Conservation (phyloP, 2,329 filamentous ascomycete genomes). For the Aspergillus ustus region DNA sequence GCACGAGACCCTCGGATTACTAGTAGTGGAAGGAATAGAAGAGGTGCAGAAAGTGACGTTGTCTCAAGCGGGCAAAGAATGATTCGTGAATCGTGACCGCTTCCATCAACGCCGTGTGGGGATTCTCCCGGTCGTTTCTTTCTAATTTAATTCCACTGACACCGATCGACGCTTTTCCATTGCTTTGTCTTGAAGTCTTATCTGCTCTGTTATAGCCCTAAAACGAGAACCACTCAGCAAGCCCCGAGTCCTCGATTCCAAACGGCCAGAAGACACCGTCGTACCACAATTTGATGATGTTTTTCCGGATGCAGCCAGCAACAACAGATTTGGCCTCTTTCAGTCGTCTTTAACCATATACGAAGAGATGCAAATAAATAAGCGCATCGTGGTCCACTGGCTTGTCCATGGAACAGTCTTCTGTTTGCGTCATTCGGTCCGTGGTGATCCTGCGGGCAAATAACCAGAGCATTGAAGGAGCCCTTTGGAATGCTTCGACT, state of each 20-base stretch:
- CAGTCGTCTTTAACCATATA: background rate
- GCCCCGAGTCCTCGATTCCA: background rate
- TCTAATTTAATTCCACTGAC: constrained; percentile 6
- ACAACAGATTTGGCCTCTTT: background rate
- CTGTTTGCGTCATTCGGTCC: constrained; percentile 18
- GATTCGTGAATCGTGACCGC: constrained; percentile 22
- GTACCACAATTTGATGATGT: constrained; percentile 17
- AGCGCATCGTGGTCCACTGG: constrained; percentile 4
- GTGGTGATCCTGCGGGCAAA: background rate
- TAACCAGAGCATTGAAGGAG: background rate
- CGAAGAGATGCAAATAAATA: background rate
- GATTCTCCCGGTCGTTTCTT: constrained; percentile 11
- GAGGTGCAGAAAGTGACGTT: constrained; percentile 3
- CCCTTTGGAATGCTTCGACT: constrained; percentile 16
- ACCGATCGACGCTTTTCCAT: background rate
- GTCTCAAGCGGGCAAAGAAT: background rate
- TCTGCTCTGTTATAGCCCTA: constrained; percentile 10
- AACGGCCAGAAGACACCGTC: constrained; percentile 1
- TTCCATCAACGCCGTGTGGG: constrained; percentile 22
- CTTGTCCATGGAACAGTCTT: constrained; percentile 4
- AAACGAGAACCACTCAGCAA: background rate
- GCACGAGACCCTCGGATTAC: background rate
- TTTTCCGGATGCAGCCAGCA: constrained; percentile 19
- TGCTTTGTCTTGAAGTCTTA: constrained; percentile 5
- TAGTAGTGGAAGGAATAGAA: background rate